Conservation (phyloP, 2,329 filamentous ascomycete species). For the Epichloe sibirici region DNA sequence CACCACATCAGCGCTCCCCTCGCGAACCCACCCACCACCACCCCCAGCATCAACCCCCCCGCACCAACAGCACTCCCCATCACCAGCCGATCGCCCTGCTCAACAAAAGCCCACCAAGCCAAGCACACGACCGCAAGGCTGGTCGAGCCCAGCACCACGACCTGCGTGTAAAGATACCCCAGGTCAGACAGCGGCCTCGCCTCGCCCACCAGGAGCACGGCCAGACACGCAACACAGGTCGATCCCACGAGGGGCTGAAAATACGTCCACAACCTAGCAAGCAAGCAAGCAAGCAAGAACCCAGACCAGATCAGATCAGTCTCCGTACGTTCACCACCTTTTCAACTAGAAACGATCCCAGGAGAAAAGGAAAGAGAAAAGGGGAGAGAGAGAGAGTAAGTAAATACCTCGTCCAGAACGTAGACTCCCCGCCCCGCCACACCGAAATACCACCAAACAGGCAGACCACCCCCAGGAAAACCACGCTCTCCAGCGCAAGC, state of each 20-base stretch:
- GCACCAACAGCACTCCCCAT: conserved; percentile 17
- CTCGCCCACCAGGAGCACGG: conserved; percentile 16
- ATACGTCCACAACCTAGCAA: conserved; percentile 16
- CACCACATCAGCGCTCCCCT: conserved; percentile 18
- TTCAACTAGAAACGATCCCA: too few relatives aligned
- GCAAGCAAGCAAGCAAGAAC: neutral
- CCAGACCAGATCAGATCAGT: too few relatives aligned
- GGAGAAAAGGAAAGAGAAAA: neutral
- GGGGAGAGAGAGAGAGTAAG: too few relatives aligned
- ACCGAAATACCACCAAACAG: conserved; percentile 16
- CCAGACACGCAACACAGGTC: conserved; percentile 13
- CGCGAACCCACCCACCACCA: conserved; percentile 17
- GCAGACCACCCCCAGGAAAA: conserved; percentile 14
- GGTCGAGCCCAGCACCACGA: conserved; percentile 11
- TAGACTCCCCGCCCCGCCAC: conserved; percentile 13
- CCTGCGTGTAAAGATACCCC: conserved; percentile 16
- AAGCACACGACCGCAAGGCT: conserved; percentile 11
- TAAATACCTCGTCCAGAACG: conserved; percentile 15
- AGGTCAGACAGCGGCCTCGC: conserved; percentile 14
- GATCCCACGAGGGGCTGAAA: conserved; percentile 10
- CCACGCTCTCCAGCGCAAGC: conserved; percentile 15
- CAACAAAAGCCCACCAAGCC: conserved; percentile 10
- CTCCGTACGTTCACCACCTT: too few relatives aligned
- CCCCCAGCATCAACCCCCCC: conserved; percentile 16
- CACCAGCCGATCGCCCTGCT: conserved; percentile 10